A percentile compares a stretch with the other conserved stretches of the same genome.
Conservation (phyloP, 2,329 filamentous ascomycete genomes). For the Aureobasidium lini region DNA sequence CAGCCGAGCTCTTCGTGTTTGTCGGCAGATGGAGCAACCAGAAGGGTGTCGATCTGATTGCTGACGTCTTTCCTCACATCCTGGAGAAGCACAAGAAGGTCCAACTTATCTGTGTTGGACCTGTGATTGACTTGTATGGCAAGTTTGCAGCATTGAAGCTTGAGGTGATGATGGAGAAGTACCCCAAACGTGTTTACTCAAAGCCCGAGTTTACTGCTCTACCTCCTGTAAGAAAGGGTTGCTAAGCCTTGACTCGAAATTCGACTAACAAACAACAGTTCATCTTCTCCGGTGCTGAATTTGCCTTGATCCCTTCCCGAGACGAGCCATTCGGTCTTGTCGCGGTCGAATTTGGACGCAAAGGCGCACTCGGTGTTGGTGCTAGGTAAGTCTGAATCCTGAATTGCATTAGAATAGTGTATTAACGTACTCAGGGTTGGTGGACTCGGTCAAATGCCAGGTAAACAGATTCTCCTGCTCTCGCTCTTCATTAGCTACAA, state of each 20-base stretch:
- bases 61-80: conserved; percentile 58
- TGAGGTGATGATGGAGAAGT: conserved; percentile 57
- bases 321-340: conserved; percentile 64
- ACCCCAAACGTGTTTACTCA: conserved; percentile 57
- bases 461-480: conserved; percentile 21
- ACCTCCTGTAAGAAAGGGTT: conserved; percentile 34
- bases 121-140: conserved; percentile 60
- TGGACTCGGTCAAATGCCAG: conserved; percentile 62
- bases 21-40: conserved; percentile 63
- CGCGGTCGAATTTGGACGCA: conserved; percentile 61
- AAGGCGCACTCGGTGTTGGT: conserved; percentile 60
- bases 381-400: conserved; percentile 27
- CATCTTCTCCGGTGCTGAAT: conserved; percentile 61
- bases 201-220: conserved; percentile 60
- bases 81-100: conserved; percentile 53
- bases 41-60: conserved; percentile 61
- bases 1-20: conserved; percentile 60
- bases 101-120: conserved; percentile 57
- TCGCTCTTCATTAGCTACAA: too few species aligned
- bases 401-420: too few species aligned
- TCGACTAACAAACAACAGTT: conserved; percentile 26
- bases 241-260: not conserved
- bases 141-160: conserved; percentile 61
- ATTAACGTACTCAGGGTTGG: conserved; percentile 42
- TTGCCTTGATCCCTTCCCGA: conserved; percentile 61